phyloP scores from a whole-genome alignment of 768 basidiomycete species.

The Sporobolomyces roseus region DNA sequence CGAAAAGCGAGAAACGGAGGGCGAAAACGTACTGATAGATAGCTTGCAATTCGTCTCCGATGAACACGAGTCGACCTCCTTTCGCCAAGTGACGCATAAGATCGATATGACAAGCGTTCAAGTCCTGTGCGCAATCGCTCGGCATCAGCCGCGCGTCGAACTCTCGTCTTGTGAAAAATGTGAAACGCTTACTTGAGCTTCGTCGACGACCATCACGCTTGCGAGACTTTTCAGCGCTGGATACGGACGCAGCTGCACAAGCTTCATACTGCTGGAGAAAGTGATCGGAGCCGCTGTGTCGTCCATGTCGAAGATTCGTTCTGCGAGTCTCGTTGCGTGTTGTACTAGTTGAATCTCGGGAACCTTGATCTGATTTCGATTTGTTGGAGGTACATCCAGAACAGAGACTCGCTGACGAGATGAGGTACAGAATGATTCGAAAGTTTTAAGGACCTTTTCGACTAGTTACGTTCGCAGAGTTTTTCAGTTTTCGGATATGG shows the following conservation, averaged over 20 bases:
- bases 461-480: neutral
- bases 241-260: neutral
- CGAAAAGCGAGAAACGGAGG: neutral
- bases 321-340: neutral
- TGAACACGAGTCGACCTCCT: neutral
- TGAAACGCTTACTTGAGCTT: constrained; percentile 6
- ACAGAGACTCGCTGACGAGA: neutral
- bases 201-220: neutral
- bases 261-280: constrained; percentile 5
- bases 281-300: neutral
- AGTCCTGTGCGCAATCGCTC: neutral
- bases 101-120: constrained; percentile 8
- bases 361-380: neutral
- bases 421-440: neutral
- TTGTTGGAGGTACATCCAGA: neutral
- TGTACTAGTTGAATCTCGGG: neutral
- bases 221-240: neutral
- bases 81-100: neutral
- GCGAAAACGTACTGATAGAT: constrained; percentile 5
- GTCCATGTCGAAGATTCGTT: constrained; percentile 4
- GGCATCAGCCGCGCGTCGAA: neutral
- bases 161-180: neutral
- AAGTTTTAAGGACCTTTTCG: neutral
- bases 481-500: neutral
- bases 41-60: constrained; percentile 6